Evolutionary conservation across 139 green algal species (phyloP), one percentile per base, ranked within the genome.

Genomic region (Coccomyxa sp.): DNA sequence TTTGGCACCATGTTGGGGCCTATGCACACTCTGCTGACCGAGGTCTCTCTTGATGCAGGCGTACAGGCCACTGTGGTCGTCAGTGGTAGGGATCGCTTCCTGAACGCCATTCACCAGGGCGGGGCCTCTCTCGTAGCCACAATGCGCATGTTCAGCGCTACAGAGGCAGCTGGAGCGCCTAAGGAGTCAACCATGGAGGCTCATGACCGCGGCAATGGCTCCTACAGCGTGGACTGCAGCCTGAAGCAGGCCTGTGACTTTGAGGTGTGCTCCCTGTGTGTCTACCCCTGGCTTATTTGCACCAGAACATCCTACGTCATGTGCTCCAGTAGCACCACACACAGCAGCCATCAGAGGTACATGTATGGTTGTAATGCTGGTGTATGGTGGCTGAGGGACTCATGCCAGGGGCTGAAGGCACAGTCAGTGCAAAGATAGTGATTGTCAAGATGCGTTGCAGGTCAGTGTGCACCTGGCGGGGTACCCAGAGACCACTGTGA

Each of bases 251-350:
- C 78, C 41, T 50, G 78, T 29, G 7, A 55, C 37, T 78, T 78
- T 54, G 71, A 82, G 72, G 78, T 82, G 10, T 39, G 77, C 14
- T 41, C 44, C 38, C 22, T 31, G 50, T 16, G 27, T n/a, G n/a
- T n/a, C n/a, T n/a, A n/a, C n/a, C n/a, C n/a, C n/a, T n/a, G n/a
- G n/a, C n/a, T n/a, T n/a, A n/a, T n/a, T n/a, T n/a, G n/a, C n/a
- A n/a, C n/a, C n/a, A n/a, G n/a, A n/a, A n/a, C n/a, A n/a, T n/a
- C n/a, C n/a, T n/a, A n/a, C n/a, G n/a, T n/a, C n/a, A n/a, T n/a
- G n/a, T n/a, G n/a, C n/a, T n/a, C n/a, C n/a, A n/a, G n/a, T n/a
- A n/a, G n/a, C n/a, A n/a, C n/a, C n/a, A n/a, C n/a, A n/a, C n/a
- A n/a, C n/a, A n/a, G n/a, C n/a, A n/a, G n/a, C n/a, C n/a, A n/a